phyloP scores from a whole-genome alignment of 73 alveolate genomes.

The Paramecium octaurelia region DNA sequence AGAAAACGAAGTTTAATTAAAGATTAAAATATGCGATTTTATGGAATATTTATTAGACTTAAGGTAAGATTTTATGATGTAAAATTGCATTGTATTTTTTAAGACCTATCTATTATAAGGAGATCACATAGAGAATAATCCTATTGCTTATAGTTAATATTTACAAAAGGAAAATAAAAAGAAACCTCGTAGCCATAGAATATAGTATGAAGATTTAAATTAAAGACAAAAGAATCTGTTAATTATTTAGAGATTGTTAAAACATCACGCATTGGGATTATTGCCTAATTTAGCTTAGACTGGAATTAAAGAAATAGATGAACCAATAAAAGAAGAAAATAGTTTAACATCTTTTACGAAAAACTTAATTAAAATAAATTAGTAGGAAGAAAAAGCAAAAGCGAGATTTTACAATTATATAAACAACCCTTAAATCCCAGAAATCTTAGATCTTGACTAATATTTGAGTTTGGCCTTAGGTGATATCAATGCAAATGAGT shows the following conservation, averaged over 20 bases:
- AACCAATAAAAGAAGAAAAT: background rate
- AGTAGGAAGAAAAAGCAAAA: conserved; percentile 11
- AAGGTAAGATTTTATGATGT: conserved; percentile 46
- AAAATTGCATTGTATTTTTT: conserved; percentile 42
- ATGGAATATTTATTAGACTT: conserved; percentile 54
- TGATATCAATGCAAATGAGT: conserved; percentile 14
- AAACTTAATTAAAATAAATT: background rate
- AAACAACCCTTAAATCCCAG: background rate
- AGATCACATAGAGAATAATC: background rate
- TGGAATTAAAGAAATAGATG: conserved; percentile 11
- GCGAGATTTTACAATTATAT: background rate
- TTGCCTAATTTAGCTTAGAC: conserved; percentile 28
- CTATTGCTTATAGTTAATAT: background rate
- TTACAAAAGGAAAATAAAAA: background rate
- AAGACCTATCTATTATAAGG: background rate
- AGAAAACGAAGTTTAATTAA: conserved; percentile 43
- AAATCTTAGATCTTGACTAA: conserved; percentile 23
- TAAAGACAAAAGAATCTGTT: background rate
- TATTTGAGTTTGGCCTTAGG: conserved; percentile 29
- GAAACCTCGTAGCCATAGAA: background rate
- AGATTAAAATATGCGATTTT: conserved; percentile 47
- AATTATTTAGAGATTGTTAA: background rate
- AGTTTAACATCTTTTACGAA: background rate
- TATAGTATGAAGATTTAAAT: background rate
- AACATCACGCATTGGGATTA: background rate